Evolutionary conservation across 306 rosid species (phyloP).

Genomic region (Cajanus cajan): DNA sequence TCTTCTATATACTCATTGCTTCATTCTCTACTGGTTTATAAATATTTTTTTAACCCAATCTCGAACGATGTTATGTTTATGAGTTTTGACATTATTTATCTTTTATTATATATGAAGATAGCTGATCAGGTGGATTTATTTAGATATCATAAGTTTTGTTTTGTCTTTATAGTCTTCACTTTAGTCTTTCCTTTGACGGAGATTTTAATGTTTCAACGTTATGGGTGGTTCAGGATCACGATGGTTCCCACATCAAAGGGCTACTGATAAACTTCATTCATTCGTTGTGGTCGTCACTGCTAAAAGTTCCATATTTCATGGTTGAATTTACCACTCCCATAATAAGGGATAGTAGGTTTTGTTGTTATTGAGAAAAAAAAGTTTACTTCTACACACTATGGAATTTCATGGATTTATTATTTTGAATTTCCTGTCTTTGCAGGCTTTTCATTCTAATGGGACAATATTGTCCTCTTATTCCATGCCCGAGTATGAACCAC

Average conservation of each 20-base stretch:
- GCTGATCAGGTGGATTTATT: slow-evolving; percentile 85
- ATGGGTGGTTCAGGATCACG: slow-evolving; percentile 66
- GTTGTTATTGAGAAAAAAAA: not conserved
- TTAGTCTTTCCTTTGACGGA: not conserved
- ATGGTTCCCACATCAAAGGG: slow-evolving; percentile 98
- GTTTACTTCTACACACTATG: not conserved
- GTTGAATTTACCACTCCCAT: slow-evolving; percentile 93
- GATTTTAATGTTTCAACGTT: not conserved
- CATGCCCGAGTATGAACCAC: slow-evolving; percentile 78
- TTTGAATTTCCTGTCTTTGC: not conserved
- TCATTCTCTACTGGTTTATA: not conserved
- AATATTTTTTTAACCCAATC: not conserved
- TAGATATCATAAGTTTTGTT: not conserved
- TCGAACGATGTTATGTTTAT: not conserved
- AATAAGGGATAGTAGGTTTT: slow-evolving; percentile 66
- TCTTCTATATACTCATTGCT: too few species aligned
- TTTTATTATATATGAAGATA: slow-evolving; percentile 48
- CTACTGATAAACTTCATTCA: slow-evolving; percentile 89
- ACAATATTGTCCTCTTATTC: slow-evolving; percentile 74
- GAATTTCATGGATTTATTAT: not conserved
- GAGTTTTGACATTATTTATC: slow-evolving; percentile 5
- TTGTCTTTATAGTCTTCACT: not conserved
- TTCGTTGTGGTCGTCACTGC: slow-evolving; percentile 91
- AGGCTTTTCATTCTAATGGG: slow-evolving; percentile 81
- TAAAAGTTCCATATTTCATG: slow-evolving; percentile 79